Base-by-base conservation (phyloP, 129 eudicot species). In the Artemisia annua region DNA sequence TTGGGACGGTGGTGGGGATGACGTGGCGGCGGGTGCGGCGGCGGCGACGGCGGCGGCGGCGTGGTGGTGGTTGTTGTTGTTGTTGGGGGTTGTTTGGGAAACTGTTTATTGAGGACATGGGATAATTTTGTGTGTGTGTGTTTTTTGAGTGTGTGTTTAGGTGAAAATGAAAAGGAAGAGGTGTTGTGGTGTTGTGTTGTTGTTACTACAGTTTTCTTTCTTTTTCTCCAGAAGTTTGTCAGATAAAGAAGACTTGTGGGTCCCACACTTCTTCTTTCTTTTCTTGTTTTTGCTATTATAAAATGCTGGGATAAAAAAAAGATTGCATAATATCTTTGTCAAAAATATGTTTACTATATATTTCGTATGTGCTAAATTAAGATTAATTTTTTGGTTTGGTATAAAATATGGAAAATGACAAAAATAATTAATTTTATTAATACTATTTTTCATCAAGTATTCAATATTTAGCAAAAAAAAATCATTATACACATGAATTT, bases 181-280 rank as follows among this genome's bases (percentile, higher is more conserved):
- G 66, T 3, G 77, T 22, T 32, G 51, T 58, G 10, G 50, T 62
- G 11, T 22, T 32, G 43, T 54, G 46, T 61, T 56, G 11, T 26
- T 52, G 13, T 64, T 64, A 74, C 79, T 66, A 61, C 82, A 70
- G 77, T 70, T 78, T 77, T 78, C 66, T 64, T 59, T 70, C 67
- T 30, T 78, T 71, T 78, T 71, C 43, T 52, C 13, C 82, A 70
- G 51, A 71, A 18, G 15, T 19, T 8, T 78, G 82, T 78, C 82
- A 78, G 77, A 70, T 71, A 78, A 78, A 70, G 82, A 78, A 78
- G 82, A 71, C 61, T 8, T 39, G 82, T 78, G 77, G 82, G 61
- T 11, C 72, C 76, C 24, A 5, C 6, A n/a, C n/a, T n/a, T 16
- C 11, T 11, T 51, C 52, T 57, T 14, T 15, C 5, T 18, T 43